Conservation (phyloP, 2,329 filamentous ascomycete species). For the Colletotrichum paranaense region DNA sequence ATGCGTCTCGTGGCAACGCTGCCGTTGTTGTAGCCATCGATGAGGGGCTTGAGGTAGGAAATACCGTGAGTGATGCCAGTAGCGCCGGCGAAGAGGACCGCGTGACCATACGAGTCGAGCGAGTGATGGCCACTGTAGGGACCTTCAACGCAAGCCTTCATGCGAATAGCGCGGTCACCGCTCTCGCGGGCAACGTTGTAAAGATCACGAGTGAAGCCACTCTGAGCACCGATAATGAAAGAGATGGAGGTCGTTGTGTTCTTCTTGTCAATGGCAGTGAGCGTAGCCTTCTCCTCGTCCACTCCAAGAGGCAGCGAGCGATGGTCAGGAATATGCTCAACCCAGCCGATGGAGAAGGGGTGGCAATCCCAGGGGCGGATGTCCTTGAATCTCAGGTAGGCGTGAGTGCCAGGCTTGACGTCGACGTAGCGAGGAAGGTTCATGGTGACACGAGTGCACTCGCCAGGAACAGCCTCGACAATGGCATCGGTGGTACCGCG, state of each 20-base stretch:
- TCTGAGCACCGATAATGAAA: constrained; percentile 88
- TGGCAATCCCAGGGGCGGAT: constrained; percentile 79
- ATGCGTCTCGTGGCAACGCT: constrained; percentile 85
- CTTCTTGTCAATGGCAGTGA: constrained; percentile 52
- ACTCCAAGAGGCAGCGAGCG: constrained; percentile 43
- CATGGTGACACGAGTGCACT: constrained; percentile 77
- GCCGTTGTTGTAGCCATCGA: constrained; percentile 74
- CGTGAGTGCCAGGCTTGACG: constrained; percentile 77
- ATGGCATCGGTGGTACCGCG: constrained; percentile 71
- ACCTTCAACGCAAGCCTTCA: constrained; percentile 85
- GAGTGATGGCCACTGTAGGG: constrained; percentile 88
- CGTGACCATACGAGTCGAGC: constrained; percentile 92
- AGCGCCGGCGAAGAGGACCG: constrained; percentile 89
- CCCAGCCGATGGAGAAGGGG: constrained; percentile 84
- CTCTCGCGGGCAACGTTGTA: constrained; percentile 74
- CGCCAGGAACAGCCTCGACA: constrained; percentile 76
- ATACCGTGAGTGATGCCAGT: constrained; percentile 97
- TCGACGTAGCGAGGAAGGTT: constrained; percentile 74
- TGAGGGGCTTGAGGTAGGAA: constrained; percentile 83
- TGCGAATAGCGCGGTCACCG: constrained; percentile 64
- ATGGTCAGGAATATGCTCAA: constrained; percentile 62
- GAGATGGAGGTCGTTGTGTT: constrained; percentile 71
- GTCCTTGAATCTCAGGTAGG: constrained; percentile 77
- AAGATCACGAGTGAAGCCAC: constrained; percentile 86
- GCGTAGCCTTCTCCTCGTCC: constrained; percentile 50